phyloP scores from a whole-genome alignment of 2,329 filamentous ascomycete species.

The Diplocarpon rosae region DNA sequence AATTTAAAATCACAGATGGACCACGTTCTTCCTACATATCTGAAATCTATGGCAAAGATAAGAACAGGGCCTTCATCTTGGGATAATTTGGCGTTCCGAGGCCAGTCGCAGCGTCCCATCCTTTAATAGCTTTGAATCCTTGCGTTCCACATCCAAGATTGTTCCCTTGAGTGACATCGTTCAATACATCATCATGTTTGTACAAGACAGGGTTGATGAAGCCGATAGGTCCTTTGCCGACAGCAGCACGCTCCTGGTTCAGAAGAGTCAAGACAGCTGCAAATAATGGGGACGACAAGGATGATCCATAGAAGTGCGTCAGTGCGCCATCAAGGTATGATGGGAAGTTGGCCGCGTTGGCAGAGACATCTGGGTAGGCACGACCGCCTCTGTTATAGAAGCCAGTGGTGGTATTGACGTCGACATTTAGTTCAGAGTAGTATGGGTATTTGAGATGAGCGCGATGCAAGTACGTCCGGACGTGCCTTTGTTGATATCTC shows the following conservation, averaged over 20 bases:
- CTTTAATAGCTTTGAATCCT: slow-evolving; percentile 27
- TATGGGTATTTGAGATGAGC: slow-evolving; percentile 15
- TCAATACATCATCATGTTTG: slow-evolving; percentile 22
- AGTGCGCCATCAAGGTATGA: slow-evolving; percentile 6
- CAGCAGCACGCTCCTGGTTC: slow-evolving; percentile 32
- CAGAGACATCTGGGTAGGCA: slow-evolving; percentile 43
- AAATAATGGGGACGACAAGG: slow-evolving; percentile 15
- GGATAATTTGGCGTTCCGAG: slow-evolving; percentile 22
- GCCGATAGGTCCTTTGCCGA: slow-evolving; percentile 31
- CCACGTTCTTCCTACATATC: neutral
- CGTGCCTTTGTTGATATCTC: slow-evolving; percentile 35
- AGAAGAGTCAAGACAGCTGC: slow-evolving; percentile 22
- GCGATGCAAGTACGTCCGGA: slow-evolving; percentile 32
- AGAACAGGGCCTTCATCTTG: slow-evolving; percentile 19
- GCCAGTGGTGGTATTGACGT: slow-evolving; percentile 34
- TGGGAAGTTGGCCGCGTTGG: slow-evolving; percentile 34
- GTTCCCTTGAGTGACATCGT: slow-evolving; percentile 26
- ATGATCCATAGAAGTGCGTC: slow-evolving; percentile 13
- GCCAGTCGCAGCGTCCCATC: slow-evolving; percentile 22
- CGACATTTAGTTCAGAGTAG: slow-evolving; percentile 20
- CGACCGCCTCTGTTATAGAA: slow-evolving; percentile 38
- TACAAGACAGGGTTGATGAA: slow-evolving; percentile 33
- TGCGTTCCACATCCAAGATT: slow-evolving; percentile 26
- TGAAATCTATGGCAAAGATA: slow-evolving; percentile 15
- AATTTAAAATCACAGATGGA: neutral